Evolutionary conservation across 768 basidiomycete species (phyloP), one percentile per base, ranked within the genome.

Genomic region (Termitomyces sp.): DNA sequence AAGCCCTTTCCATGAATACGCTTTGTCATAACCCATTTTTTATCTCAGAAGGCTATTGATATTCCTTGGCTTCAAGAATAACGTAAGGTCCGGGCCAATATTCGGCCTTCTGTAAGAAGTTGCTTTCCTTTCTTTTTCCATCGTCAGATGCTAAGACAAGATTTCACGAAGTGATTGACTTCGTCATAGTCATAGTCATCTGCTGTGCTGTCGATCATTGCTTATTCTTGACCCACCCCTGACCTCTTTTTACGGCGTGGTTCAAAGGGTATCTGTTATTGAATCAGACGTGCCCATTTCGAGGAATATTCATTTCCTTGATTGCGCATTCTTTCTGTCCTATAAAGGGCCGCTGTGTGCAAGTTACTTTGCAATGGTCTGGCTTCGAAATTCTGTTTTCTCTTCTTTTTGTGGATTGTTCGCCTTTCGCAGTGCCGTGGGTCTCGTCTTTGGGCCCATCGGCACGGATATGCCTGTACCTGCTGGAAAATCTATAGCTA

Each of bases 361-460:
- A 48, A 45, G 7, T 41, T 47, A 21, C 40, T 38, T 42, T 54
- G 52, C 52, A 40, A 63, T 63, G 62, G 22, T 45, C 47, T 59
- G 53, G 56, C 37, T 54, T 49, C 51, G 50, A 51, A 48, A 49
- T 26, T 30, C 30, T 45, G 17, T 50, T 28, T 34, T 61, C 14
- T 34, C 51, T 40, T 51, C 51, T 46, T 48, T 53, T 44, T 61
- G 51, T 43, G 50, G 46, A 14, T 35, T 58, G 10, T 19, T 58
- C 44, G 38, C 56, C 22, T 37, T 43, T 43, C 48, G 46, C 51
- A 22, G 49, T 24, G 52, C 47, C 3, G 43, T 49, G 43, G 62
- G 57, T 24, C 37, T 61, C 24, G 53, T 64, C 15, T 64, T 69
- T 54, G 65, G 65, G 22, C 66, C 68, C 37, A 65, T 69, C 46